phyloP scores from a whole-genome alignment of 768 basidiomycete species.

The Termitomyces bulborhizus region DNA sequence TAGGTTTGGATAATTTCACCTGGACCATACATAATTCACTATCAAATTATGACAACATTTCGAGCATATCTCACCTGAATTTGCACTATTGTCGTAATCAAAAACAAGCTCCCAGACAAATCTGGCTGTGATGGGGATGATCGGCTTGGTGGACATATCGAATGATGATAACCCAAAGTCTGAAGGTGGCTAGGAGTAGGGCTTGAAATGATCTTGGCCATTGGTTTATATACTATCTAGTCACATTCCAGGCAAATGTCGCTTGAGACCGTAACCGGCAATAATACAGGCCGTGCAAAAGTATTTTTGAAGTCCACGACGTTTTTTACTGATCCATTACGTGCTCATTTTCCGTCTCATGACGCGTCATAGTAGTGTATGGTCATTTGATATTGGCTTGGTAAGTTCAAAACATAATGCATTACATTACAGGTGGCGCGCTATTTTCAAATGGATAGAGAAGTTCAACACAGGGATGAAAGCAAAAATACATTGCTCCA shows the following conservation, averaged over 20 bases:
- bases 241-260: neutral
- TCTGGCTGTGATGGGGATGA: neutral
- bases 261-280: neutral
- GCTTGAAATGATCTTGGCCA: neutral
- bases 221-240: neutral
- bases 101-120: neutral
- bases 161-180: too few relatives aligned
- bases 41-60: neutral
- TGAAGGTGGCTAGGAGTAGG: neutral
- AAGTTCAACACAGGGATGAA: too few relatives aligned
- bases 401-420: too few relatives aligned
- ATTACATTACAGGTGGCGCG: too few relatives aligned
- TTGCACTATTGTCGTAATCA: conserved; percentile 2
- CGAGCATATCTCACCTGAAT: neutral
- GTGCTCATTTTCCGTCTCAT: too few relatives aligned
- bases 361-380: too few relatives aligned
- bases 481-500: too few relatives aligned
- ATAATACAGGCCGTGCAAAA: neutral
- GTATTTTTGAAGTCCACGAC: neutral
- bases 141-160: neutral
- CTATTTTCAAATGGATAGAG: too few relatives aligned
- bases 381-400: too few relatives aligned
- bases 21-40: neutral
- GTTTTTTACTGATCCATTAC: too few relatives aligned
- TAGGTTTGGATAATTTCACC: neutral